These are phyloP conservation scores for Agarophyton chilense DNA, from an alignment of 23 red algal genomes.

Conservation along the genomic window DNA sequence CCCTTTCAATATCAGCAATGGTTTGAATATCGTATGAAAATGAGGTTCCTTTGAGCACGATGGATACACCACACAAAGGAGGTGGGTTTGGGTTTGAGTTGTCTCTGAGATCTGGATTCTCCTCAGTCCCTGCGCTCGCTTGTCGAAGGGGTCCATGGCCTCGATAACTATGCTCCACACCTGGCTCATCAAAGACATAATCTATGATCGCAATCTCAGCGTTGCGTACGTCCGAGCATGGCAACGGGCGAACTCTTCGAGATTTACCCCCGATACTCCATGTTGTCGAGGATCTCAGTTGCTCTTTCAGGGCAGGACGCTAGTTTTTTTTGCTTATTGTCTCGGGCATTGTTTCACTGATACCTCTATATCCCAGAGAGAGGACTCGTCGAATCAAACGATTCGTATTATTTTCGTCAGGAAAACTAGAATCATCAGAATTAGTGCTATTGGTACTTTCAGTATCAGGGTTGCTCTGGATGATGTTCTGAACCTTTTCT, in stretches of 20 bases:
- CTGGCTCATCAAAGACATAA: slow-evolving; percentile 74
- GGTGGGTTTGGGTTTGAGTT: slow-evolving; percentile 17
- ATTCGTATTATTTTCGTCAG: slow-evolving; percentile 34
- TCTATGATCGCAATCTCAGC: slow-evolving; percentile 40
- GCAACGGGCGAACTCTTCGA: not conserved
- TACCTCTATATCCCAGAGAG: slow-evolving; percentile 24
- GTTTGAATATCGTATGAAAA: slow-evolving; percentile 50
- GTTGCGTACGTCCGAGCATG: slow-evolving; percentile 42
- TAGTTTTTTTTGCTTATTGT: not conserved
- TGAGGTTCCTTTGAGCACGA: slow-evolving; percentile 25
- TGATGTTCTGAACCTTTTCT: slow-evolving; percentile 1
- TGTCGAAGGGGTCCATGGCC: not conserved
- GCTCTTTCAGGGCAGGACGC: not conserved
- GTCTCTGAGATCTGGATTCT: not conserved
- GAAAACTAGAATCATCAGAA: not conserved
- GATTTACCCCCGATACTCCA: not conserved
- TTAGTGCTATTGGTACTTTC: not conserved
- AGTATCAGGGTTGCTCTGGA: not conserved
- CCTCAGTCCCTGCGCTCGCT: too few species aligned
- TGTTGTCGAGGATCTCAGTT: not conserved
- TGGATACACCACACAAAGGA: slow-evolving; percentile 46
- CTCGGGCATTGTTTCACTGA: slow-evolving; percentile 2
- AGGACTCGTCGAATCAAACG: slow-evolving; percentile 53
- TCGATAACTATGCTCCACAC: not conserved
- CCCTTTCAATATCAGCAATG: slow-evolving; percentile 53